phyloP scores from a whole-genome alignment of 257 asterid genomes.

The Asclepias syriaca region DNA sequence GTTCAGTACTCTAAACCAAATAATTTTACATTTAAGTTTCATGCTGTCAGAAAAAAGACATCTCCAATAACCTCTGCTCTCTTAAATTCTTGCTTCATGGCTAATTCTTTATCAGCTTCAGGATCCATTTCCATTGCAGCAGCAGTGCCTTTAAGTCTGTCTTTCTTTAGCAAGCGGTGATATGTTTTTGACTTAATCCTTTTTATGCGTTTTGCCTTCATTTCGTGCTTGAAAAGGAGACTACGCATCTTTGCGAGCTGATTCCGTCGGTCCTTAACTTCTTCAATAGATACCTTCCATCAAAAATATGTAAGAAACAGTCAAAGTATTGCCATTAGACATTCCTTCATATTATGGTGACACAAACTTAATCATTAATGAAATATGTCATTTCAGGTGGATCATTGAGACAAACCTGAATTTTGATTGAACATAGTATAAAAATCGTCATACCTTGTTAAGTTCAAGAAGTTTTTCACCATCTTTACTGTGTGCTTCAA shows the following conservation, averaged over 20 bases:
- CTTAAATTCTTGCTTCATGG: conserved; percentile 68
- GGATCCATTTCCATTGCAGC: conserved; percentile 60
- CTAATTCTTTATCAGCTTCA: conserved; percentile 77
- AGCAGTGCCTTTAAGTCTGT: conserved; percentile 46
- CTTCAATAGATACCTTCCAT: conserved; percentile 71
- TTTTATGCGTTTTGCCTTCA: conserved; percentile 68
- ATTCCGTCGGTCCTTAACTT: conserved; percentile 55
- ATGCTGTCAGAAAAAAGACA: background rate
- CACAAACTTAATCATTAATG: background rate
- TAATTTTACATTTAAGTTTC: background rate
- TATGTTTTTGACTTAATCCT: conserved; percentile 89
- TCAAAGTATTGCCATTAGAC: background rate
- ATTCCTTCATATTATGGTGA: background rate
- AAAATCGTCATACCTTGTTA: conserved; percentile 54
- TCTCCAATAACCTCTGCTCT: conserved; percentile 65
- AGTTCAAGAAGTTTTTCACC: conserved; percentile 94
- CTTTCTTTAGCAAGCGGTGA: conserved; percentile 74
- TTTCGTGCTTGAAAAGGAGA: conserved; percentile 77
- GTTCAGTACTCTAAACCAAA: background rate
- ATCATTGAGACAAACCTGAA: background rate
- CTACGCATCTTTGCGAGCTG: conserved; percentile 79
- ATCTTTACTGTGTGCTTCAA: conserved; percentile 77
- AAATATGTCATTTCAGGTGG: background rate
- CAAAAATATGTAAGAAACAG: background rate
- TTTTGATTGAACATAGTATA: background rate